A percentile compares a stretch with the other conserved stretches of the same genome.
Conservation (phyloP, 441 rosid genomes). For the Eruca vesicaria region DNA sequence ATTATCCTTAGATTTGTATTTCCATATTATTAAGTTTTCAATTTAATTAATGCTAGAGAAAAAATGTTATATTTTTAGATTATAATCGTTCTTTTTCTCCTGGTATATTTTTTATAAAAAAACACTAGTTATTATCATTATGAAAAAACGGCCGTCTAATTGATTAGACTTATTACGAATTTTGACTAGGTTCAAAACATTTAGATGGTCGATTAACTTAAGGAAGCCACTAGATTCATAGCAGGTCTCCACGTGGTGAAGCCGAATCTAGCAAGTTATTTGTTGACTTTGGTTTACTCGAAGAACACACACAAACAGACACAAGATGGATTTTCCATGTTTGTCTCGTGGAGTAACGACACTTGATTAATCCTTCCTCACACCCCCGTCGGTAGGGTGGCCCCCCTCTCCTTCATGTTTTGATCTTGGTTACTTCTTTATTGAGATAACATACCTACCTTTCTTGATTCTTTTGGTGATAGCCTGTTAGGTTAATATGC, state of each 20-base stretch:
- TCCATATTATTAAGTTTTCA: background rate
- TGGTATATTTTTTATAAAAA: background rate
- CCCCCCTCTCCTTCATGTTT: background rate
- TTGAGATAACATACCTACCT: background rate
- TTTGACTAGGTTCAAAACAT: background rate
- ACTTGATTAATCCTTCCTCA: slow-evolving; percentile 13
- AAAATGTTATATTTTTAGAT: background rate
- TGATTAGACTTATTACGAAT: background rate
- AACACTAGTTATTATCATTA: background rate
- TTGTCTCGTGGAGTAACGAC: slow-evolving; percentile 14
- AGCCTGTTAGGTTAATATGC: background rate
- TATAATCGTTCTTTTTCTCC: background rate
- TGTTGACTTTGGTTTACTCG: slow-evolving; percentile 7
- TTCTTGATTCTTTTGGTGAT: background rate
- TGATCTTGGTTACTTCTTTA: background rate
- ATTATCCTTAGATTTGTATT: background rate
- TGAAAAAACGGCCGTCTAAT: background rate
- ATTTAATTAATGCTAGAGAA: background rate
- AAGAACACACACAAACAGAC: slow-evolving; percentile 1
- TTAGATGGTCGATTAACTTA: background rate
- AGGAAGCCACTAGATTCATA: background rate
- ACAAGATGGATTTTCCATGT: slow-evolving; percentile 3
- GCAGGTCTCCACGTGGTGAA: background rate
- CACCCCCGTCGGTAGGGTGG: slow-evolving; percentile 15
- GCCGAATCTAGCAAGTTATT: background rate